Percentiles rank a stretch among this genome's conserved stretches.
phyloP scores from a whole-genome alignment of 805 yeast species.

The Naumovozyma dairenensis region DNA sequence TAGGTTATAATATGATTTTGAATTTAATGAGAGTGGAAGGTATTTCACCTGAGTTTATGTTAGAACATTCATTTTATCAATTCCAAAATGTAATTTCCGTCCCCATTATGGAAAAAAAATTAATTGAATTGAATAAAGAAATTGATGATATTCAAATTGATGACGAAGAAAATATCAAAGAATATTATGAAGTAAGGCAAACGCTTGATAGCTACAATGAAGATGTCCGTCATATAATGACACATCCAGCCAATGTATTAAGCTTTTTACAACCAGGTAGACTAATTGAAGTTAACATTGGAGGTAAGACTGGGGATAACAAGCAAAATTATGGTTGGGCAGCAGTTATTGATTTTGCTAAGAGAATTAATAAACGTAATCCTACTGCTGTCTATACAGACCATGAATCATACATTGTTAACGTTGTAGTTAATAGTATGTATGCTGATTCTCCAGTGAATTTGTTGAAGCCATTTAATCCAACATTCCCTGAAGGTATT shows the following conservation, averaged over 20 bases:
- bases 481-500: conserved; percentile 77
- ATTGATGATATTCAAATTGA: conserved; percentile 47
- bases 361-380: conserved; percentile 56
- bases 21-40: conserved; percentile 96
- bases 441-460: conserved; percentile 78
- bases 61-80: conserved; percentile 88
- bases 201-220: conserved; percentile 62
- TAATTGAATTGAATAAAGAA: conserved; percentile 43
- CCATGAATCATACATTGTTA: conserved; percentile 83
- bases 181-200: conserved; percentile 70
- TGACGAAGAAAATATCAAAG: conserved; percentile 64
- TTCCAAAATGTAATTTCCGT: conserved; percentile 89
- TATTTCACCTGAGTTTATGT: conserved; percentile 94
- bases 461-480: conserved; percentile 66
- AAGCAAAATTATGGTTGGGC: conserved; percentile 91
- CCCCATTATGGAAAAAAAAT: conserved; percentile 66
- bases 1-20: conserved; percentile 94
- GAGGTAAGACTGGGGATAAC: no score
- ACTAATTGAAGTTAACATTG: conserved; percentile 56
- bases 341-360: conserved; percentile 66
- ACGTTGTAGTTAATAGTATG: conserved; percentile 70
- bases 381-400: conserved; percentile 54
- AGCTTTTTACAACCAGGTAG: conserved; percentile 87
- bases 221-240: conserved; percentile 70
- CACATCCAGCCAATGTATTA: conserved; percentile 83